Evolutionary conservation across 1,139 yeast genomes (phyloP).

Genomic region (Pichia kudriavzevii): DNA sequence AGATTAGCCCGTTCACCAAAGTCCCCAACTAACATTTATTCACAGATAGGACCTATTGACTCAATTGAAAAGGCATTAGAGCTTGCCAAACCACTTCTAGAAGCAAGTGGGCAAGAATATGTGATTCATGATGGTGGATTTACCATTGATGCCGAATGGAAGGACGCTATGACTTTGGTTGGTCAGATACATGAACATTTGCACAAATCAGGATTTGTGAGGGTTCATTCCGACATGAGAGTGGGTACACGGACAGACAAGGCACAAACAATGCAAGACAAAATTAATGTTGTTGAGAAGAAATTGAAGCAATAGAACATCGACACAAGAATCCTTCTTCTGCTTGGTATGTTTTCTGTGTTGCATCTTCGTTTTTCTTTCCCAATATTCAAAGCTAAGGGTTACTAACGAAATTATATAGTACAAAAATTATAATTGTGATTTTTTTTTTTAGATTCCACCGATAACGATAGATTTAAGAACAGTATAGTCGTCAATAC

Average conservation of each 20-base stretch:
- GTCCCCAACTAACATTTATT: no score
- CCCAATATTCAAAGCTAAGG: slow-evolving; percentile 56
- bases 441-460: slow-evolving; percentile 10
- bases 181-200: slow-evolving; percentile 67
- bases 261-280: slow-evolving; percentile 61
- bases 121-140: slow-evolving; percentile 42
- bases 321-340: not conserved
- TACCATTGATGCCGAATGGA: slow-evolving; percentile 85
- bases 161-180: slow-evolving; percentile 65
- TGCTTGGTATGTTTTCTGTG: not conserved
- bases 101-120: slow-evolving; percentile 5
- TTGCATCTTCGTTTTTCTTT: no score
- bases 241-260: slow-evolving; percentile 72
- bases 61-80: slow-evolving; percentile 7
- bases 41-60: slow-evolving; percentile 4
- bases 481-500: slow-evolving; percentile 65
- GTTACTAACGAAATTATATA: slow-evolving; percentile 63
- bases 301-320: slow-evolving; percentile 31
- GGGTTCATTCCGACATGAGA: slow-evolving; percentile 77
- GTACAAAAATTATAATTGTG: slow-evolving; percentile 89
- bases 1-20: no score
- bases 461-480: slow-evolving; percentile 55
- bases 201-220: slow-evolving; percentile 57
- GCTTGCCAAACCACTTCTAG: slow-evolving; percentile 2
- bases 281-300: slow-evolving; percentile 49